These are phyloP conservation scores for Russula abietina DNA, from an alignment of 768 basidiomycete genomes.

Conservation along the genomic window DNA sequence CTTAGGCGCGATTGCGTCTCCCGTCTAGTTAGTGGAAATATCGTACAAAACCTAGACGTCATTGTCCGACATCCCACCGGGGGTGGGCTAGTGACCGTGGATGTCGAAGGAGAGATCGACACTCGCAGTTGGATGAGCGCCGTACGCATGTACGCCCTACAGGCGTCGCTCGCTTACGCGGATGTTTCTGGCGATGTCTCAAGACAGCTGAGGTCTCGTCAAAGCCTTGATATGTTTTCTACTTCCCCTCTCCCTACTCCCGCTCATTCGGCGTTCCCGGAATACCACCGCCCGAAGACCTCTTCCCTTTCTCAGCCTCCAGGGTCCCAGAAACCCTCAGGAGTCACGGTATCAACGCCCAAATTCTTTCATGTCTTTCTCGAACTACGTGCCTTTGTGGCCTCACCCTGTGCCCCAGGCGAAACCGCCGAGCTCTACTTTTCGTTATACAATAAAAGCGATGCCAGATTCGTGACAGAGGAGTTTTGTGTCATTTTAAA, in stretches of 20 bases:
- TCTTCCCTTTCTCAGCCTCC: conserved; percentile 30
- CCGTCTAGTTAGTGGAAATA: conserved; percentile 81
- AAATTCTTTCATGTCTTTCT: conserved; percentile 89
- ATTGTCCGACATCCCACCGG: conserved; percentile 94
- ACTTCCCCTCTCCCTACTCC: conserved; percentile 47
- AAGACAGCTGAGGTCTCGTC: conserved; percentile 34
- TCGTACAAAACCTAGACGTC: conserved; percentile 88
- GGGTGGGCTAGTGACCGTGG: conserved; percentile 86
- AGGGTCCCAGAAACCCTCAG: conserved; percentile 34
- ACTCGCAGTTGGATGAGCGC: conserved; percentile 82
- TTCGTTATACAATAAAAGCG: conserved; percentile 82
- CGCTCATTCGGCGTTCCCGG: conserved; percentile 68
- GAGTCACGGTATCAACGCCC: conserved; percentile 43
- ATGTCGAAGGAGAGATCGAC: conserved; percentile 79
- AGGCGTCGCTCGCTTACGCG: conserved; percentile 74
- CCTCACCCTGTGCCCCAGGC: conserved; percentile 81
- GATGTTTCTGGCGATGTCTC: conserved; percentile 37
- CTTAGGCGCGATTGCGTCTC: conserved; percentile 84
- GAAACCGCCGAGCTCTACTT: conserved; percentile 93
- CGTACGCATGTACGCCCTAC: conserved; percentile 87
- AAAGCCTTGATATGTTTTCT: conserved; percentile 44
- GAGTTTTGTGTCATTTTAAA: conserved; percentile 88
- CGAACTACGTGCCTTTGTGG: conserved; percentile 88
- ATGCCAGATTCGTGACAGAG: conserved; percentile 84
- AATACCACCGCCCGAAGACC: conserved; percentile 39